Conservation (phyloP, 2,329 filamentous ascomycete species). For the Ophiostoma ips region DNA sequence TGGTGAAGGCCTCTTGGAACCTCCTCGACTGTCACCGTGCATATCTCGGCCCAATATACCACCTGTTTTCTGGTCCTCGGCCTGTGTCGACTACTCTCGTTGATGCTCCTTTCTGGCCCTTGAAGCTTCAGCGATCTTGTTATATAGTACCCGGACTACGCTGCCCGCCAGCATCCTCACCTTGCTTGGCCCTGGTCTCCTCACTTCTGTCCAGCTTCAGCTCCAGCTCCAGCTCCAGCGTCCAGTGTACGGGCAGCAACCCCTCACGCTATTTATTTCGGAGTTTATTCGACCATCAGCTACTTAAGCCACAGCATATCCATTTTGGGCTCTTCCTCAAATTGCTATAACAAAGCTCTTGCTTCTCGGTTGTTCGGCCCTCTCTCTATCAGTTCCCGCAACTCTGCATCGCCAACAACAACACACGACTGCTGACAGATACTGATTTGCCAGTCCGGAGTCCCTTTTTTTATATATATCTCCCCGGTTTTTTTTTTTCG, state of each 20-base stretch:
- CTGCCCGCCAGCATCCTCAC: background rate
- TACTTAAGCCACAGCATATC: too few relatives aligned
- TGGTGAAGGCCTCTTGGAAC: background rate
- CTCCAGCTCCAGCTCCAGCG: too few relatives aligned
- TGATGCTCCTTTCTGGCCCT: background rate
- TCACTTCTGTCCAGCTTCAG: too few relatives aligned
- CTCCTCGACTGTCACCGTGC: background rate
- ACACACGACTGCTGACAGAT: background rate
- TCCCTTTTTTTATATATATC: too few relatives aligned
- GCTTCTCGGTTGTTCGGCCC: too few relatives aligned
- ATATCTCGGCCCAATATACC: conserved; percentile 6
- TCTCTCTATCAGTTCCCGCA: too few relatives aligned
- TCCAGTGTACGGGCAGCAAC: background rate
- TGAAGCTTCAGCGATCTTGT: background rate
- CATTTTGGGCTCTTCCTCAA: too few relatives aligned
- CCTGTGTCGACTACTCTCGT: background rate
- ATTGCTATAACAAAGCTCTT: too few relatives aligned
- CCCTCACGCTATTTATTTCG: background rate
- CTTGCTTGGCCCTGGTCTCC: background rate
- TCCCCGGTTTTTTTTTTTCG: too few relatives aligned
- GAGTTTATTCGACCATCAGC: background rate
- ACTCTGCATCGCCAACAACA: too few relatives aligned
- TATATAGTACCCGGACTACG: background rate
- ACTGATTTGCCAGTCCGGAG: too few relatives aligned
- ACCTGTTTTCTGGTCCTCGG: background rate